Evolutionary conservation across 768 basidiomycete species (phyloP).

Genomic region (Butyriboletus loyo): DNA sequence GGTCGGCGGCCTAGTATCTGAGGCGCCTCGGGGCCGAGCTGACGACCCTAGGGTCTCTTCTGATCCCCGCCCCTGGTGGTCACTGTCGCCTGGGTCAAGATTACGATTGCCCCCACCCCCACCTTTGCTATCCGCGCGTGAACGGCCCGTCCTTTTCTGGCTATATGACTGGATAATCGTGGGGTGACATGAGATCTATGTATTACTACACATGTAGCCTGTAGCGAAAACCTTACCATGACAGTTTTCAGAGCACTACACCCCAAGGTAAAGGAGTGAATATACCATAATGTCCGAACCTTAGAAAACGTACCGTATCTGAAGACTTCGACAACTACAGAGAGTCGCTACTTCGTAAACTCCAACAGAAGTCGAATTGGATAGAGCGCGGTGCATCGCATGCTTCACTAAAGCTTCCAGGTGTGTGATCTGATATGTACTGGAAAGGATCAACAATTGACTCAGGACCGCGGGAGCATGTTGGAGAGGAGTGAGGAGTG

Average conservation of each 20-base stretch:
- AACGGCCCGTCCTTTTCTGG: constrained; percentile 61
- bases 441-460: constrained; percentile 79
- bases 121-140: constrained; percentile 47
- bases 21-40: constrained; percentile 60
- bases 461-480: constrained; percentile 87
- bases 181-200: constrained; percentile 13
- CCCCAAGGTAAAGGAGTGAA: constrained; percentile 6
- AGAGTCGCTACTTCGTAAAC: constrained; percentile 95
- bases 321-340: constrained; percentile 83
- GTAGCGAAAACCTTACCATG: constrained; percentile 52
- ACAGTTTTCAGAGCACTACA: constrained; percentile 75
- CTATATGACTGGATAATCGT: constrained; percentile 61
- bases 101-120: constrained; percentile 40
- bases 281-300: constrained; percentile 11
- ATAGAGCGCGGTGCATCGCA: constrained; percentile 87
- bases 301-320: constrained; percentile 65
- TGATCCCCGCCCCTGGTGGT: constrained; percentile 32
- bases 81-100: constrained; percentile 36
- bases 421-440: constrained; percentile 76
- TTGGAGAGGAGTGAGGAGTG: constrained; percentile 86
- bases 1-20: constrained; percentile 50
- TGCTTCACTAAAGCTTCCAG: constrained; percentile 83
- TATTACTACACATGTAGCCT: not conserved
- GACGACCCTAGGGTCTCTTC: constrained; percentile 33
- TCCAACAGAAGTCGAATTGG: constrained; percentile 81